phyloP scores from a whole-genome alignment of 1,284 basidiomycete genomes.

The Lentinula novae-zelandiae region DNA sequence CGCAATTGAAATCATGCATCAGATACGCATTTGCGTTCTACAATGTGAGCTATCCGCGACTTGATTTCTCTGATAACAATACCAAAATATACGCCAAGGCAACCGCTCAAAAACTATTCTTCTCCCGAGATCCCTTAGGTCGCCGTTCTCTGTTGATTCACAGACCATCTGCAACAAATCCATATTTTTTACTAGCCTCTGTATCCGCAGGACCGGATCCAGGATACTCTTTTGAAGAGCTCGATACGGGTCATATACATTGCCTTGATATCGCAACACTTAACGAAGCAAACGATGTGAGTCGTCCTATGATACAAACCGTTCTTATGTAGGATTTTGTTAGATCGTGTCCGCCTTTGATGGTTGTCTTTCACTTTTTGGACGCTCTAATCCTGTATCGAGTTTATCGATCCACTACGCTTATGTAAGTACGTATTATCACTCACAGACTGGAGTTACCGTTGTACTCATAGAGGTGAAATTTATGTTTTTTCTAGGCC shows the following conservation, averaged over 20 bases:
- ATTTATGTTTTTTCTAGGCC: constrained; percentile 32
- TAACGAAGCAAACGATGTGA: constrained; percentile 22
- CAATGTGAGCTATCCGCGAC: constrained; percentile 44
- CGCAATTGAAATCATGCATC: constrained; percentile 5
- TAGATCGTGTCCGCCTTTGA: constrained; percentile 33
- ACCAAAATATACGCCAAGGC: constrained; percentile 32
- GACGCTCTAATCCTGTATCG: constrained; percentile 15
- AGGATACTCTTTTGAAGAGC: constrained; percentile 52
- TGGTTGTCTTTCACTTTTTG: constrained; percentile 23
- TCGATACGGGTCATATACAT: constrained; percentile 59
- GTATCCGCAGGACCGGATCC: constrained; percentile 51
- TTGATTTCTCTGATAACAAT: not conserved
- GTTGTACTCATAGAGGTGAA: not conserved
- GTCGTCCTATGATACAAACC: constrained; percentile 2
- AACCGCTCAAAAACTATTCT: constrained; percentile 53
- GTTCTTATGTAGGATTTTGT: not conserved
- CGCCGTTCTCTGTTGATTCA: constrained; percentile 84
- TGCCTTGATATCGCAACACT: constrained; percentile 41
- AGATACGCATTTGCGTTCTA: constrained; percentile 87
- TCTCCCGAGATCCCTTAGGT: constrained; percentile 88
- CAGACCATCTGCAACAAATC: constrained; percentile 40
- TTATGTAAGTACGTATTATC: constrained; percentile 6
- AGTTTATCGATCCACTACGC: not conserved
- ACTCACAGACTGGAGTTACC: not conserved
- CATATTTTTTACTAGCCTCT: constrained; percentile 62